These are phyloP conservation scores for Leptomonas pyrrhocoris DNA, from an alignment of 208 protist genomes.

Conservation along the genomic window DNA sequence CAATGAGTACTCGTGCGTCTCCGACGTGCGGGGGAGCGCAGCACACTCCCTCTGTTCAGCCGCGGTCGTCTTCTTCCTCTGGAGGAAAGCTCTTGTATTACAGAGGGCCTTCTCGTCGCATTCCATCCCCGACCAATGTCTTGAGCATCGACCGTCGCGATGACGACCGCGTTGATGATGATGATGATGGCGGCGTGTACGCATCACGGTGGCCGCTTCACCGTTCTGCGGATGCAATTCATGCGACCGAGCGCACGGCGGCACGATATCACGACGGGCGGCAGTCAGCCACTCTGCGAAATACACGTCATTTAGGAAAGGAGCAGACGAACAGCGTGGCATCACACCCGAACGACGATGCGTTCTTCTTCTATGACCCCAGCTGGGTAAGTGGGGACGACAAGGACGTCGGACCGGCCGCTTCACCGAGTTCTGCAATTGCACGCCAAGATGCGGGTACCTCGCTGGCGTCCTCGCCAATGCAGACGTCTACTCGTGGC, in stretches of 20 bases:
- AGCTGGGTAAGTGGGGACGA: not conserved
- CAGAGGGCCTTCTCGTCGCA: conserved; percentile 3
- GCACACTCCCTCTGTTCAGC: not conserved
- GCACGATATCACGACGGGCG: not conserved
- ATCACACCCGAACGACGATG: not conserved
- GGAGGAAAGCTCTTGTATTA: conserved; percentile 8
- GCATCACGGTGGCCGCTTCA: not conserved
- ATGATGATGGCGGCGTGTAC: not conserved
- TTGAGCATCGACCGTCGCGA: conserved; percentile 33
- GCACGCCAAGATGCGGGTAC: not conserved
- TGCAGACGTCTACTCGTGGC: not conserved
- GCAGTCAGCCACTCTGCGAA: too few relatives aligned
- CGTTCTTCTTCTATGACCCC: conserved; percentile 15
- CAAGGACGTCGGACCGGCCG: not conserved
- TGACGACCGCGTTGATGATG: too few relatives aligned
- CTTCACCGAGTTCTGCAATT: not conserved
- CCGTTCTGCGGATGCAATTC: not conserved
- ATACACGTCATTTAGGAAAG: not conserved
- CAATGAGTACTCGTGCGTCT: not conserved
- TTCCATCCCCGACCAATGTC: conserved; percentile 9
- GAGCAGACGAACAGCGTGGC: too few relatives aligned
- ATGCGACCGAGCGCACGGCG: not conserved
- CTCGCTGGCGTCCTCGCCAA: not conserved
- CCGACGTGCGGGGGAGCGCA: not conserved
- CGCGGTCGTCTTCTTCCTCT: not conserved